Evolutionary conservation across 1,139 yeast species (phyloP).

Genomic region (Candida neerlandica): DNA sequence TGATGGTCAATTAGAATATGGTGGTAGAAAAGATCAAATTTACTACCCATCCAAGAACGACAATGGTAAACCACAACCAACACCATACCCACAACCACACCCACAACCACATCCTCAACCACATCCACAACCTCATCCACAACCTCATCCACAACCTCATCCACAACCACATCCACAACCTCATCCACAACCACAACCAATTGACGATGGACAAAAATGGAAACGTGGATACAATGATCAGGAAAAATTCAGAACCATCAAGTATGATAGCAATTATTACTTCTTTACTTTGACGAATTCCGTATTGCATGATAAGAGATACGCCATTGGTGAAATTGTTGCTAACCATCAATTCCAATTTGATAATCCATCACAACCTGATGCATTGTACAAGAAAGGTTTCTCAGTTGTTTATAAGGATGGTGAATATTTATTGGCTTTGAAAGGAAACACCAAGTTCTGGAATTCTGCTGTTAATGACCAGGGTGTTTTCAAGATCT

Average conservation of each 20-base stretch:
- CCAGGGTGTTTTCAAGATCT: constrained; percentile 17
- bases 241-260: not conserved
- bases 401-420: constrained; percentile 18
- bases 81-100: too few relatives aligned
- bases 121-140: too few relatives aligned
- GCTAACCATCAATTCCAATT: constrained; percentile 50
- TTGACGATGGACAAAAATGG: not conserved
- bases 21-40: constrained; percentile 2
- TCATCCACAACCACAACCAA: not conserved
- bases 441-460: constrained; percentile 10
- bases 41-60: constrained; percentile 1
- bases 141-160: too few relatives aligned
- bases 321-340: constrained; percentile 45
- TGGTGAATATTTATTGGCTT: constrained; percentile 25
- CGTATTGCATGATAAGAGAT: constrained; percentile 30
- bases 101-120: too few relatives aligned
- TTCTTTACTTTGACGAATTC: constrained; percentile 4
- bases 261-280: not conserved
- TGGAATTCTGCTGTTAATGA: constrained; percentile 47
- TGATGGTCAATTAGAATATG: constrained; percentile 4
- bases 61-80: not conserved
- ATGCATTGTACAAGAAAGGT: constrained; percentile 12
- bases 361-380: constrained; percentile 33
- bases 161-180: too few relatives aligned
- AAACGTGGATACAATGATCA: constrained; percentile 3